These are phyloP conservation scores for Monascus purpureus DNA, from an alignment of 495 filamentous ascomycete genomes.

Conservation along the genomic window DNA sequence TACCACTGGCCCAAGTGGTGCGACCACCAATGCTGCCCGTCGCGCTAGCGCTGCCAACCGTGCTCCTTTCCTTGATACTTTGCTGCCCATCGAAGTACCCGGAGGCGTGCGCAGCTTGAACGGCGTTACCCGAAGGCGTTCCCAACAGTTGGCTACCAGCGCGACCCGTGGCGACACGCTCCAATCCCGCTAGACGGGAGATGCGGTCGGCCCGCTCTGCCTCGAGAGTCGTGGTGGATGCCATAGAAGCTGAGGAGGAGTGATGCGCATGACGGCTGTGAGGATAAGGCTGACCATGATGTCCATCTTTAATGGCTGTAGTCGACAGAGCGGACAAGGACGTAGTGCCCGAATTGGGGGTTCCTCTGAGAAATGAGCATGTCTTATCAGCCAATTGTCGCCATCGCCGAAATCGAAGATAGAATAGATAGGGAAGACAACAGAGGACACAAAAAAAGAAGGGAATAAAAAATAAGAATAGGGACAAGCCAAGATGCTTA, in stretches of 20 bases:
- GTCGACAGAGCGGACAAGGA: slow-evolving; percentile 78
- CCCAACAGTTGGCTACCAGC: slow-evolving; percentile 17
- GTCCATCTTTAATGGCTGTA: slow-evolving; percentile 87
- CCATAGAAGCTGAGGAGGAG: slow-evolving; percentile 32
- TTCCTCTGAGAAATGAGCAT: slow-evolving; percentile 48
- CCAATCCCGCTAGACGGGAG: slow-evolving; percentile 75
- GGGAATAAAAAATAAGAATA: slow-evolving; percentile 3
- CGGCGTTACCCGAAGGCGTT: slow-evolving; percentile 9
- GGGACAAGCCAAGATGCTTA: slow-evolving; percentile 37
- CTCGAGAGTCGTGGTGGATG: slow-evolving; percentile 58
- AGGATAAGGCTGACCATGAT: slow-evolving; percentile 52
- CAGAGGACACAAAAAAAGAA: slow-evolving; percentile 2
- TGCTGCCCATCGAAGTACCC: slow-evolving; percentile 60
- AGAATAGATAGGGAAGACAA: too few relatives aligned
- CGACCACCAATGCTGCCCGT: slow-evolving; percentile 59
- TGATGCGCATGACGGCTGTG: slow-evolving; percentile 43
- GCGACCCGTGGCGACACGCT: slow-evolving; percentile 59
- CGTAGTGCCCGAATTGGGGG: slow-evolving; percentile 78
- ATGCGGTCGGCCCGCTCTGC: slow-evolving; percentile 90
- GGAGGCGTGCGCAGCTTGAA: slow-evolving; percentile 15
- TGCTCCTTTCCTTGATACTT: slow-evolving; percentile 56
- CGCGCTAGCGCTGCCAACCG: slow-evolving; percentile 72
- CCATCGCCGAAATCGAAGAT: slow-evolving; percentile 4
- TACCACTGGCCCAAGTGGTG: slow-evolving; percentile 60
- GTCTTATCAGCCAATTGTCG: slow-evolving; percentile 6